These are phyloP conservation scores for Flammula alnicola DNA, from an alignment of 1,284 basidiomycete genomes.

Conservation along the genomic window DNA sequence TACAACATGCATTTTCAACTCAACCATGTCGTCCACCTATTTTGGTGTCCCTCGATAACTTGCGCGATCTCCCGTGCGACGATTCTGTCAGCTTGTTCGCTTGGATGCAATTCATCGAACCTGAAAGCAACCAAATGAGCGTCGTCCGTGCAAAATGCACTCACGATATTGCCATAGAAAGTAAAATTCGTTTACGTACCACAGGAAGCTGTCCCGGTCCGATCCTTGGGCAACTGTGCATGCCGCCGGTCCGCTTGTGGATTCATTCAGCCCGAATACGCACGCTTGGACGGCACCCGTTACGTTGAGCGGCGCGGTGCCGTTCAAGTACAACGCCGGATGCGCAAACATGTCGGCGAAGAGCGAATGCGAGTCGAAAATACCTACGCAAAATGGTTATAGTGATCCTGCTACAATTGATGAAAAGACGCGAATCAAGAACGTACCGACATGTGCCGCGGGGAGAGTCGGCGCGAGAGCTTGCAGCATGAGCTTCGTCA, in stretches of 20 bases:
- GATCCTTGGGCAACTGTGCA: conserved; percentile 49
- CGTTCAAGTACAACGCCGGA: conserved; percentile 57
- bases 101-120: conserved; percentile 63
- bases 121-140: too few species aligned
- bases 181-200: conserved; percentile 43
- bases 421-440: too few species aligned
- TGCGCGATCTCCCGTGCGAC: conserved; percentile 54
- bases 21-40: conserved; percentile 54
- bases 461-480: conserved; percentile 39
- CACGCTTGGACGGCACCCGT: conserved; percentile 53
- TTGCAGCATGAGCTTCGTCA: conserved; percentile 47
- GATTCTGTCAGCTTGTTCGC: conserved; percentile 57
- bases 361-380: conserved; percentile 57
- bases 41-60: conserved; percentile 45
- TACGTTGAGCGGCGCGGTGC: conserved; percentile 59
- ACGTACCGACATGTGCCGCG: conserved; percentile 38
- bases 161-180: not conserved
- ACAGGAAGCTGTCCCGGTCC: conserved; percentile 56
- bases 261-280: conserved; percentile 45
- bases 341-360: conserved; percentile 57
- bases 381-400: conserved; percentile 32
- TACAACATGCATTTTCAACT: too few species aligned
- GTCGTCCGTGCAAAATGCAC: too few species aligned
- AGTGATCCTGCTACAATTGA: too few species aligned
- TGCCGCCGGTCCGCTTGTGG: conserved; percentile 30